These are phyloP conservation scores for Puccinia triticina DNA, from an alignment of 1,284 basidiomycete genomes.

Conservation along the genomic window DNA sequence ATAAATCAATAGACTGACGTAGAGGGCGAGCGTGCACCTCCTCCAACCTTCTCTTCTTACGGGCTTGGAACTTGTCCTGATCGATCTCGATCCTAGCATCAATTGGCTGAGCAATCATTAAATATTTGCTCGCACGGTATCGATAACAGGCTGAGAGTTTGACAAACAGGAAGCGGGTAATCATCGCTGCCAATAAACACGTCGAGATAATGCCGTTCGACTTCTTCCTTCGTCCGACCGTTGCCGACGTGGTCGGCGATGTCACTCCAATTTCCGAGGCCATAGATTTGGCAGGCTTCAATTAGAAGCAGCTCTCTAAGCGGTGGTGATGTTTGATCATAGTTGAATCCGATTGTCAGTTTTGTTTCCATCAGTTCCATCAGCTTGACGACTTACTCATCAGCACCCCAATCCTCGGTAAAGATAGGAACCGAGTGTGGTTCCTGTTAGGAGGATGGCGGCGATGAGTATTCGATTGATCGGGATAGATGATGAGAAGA, in stretches of 20 bases:
- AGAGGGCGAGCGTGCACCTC: constrained; percentile 63
- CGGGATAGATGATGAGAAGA: constrained; percentile 25
- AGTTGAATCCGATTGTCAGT: not conserved
- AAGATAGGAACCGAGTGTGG: constrained; percentile 96
- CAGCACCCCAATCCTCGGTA: constrained; percentile 92
- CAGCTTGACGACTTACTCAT: constrained; percentile 71
- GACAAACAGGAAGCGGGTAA: constrained; percentile 75
- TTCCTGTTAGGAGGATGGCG: constrained; percentile 66
- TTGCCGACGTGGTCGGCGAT: constrained; percentile 95
- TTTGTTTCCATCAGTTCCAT: not conserved
- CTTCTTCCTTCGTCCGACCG: constrained; percentile 83
- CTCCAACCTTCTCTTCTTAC: constrained; percentile 82
- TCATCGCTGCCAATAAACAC: constrained; percentile 77
- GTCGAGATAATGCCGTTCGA: constrained; percentile 82
- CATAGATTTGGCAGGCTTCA: constrained; percentile 84
- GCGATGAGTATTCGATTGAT: constrained; percentile 5
- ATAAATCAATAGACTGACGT: constrained; percentile 57
- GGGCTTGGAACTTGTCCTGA: constrained; percentile 78
- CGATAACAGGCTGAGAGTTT: not conserved
- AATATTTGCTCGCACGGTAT: not conserved
- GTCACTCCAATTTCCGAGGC: constrained; percentile 95
- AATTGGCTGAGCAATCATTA: constrained; percentile 65
- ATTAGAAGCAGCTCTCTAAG: constrained; percentile 82
- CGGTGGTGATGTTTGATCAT: not conserved
- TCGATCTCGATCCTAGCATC: constrained; percentile 73